Evolutionary conservation across 2,329 filamentous ascomycete species (phyloP), one percentile per base, ranked within the genome.

Genomic region (Colletotrichum euphorbiae): DNA sequence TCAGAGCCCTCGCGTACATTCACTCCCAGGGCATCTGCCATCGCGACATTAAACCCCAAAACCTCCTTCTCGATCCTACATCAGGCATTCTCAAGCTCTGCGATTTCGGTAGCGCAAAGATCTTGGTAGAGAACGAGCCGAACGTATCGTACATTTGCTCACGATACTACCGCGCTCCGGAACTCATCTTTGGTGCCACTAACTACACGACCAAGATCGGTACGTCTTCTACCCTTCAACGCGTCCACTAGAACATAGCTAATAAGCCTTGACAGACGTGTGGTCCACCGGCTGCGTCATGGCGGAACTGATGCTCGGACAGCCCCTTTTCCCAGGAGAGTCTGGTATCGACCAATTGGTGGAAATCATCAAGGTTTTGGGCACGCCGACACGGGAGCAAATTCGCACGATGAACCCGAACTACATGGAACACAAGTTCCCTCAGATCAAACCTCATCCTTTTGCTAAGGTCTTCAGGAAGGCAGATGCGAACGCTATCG

Each of bases 341-440:
- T 99, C 96, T 54, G 96, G 96, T 72, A 99, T 99, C 76, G 96
- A 99, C 78, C 96, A 99, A 80, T 85, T 99, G 55, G 96, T 99
- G 51, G 96, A 99, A 82, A 99, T 99, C 79, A 99, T 99, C 87
- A 99, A 99, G 84, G 95, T 99, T 60, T 85, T 99, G 69, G 96
- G 96, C 69, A 99, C 96, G 17, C 96, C 96, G 17, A 98, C 96
- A 40, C 89, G 96, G 72, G 96, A 99, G 80, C 96, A 99, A 81
- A 99, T 99, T 77, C 93, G 96, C 74, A 99, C 96, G 72, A 99
- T 99, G 96, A 99, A 99, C 82, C 96, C 96, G 68, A 99, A 99
- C 82, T 99, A 99, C 82, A 99, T 99, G 96, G 96, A 99, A 84
- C 96, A 99, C 85, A 98, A 98, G 84, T 99, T 99, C 82, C 96